Evolutionary conservation across 768 basidiomycete species (phyloP).

Genomic region (Xerocomellus chrysenteron): DNA sequence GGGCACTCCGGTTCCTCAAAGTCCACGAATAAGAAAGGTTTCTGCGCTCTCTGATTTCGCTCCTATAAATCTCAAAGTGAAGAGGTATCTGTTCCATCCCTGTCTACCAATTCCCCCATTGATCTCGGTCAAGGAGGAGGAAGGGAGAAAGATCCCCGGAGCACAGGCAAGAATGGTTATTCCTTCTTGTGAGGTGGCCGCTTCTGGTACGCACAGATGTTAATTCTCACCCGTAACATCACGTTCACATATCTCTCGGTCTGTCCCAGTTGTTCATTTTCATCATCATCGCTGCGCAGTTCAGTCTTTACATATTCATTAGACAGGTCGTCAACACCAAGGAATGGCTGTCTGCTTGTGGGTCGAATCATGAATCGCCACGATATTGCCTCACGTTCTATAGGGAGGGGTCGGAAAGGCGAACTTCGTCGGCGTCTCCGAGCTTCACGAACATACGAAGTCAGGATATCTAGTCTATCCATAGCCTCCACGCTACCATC

Average conservation of each 20-base stretch:
- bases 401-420: slow-evolving; percentile 87
- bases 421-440: slow-evolving; percentile 72
- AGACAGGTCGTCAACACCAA: slow-evolving; percentile 93
- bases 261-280: slow-evolving; percentile 73
- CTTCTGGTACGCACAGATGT: slow-evolving; percentile 55
- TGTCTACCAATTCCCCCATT: background rate
- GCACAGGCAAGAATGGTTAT: slow-evolving; percentile 70
- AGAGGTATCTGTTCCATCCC: slow-evolving; percentile 45
- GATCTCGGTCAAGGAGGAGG: slow-evolving; percentile 33
- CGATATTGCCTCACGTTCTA: background rate
- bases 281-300: slow-evolving; percentile 78
- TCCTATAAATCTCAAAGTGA: slow-evolving; percentile 83
- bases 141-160: slow-evolving; percentile 34
- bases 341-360: slow-evolving; percentile 91
- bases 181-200: slow-evolving; percentile 82
- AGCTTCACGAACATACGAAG: slow-evolving; percentile 71
- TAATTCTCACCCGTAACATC: background rate
- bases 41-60: slow-evolving; percentile 86
- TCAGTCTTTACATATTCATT: slow-evolving; percentile 82
- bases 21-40: slow-evolving; percentile 69
- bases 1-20: slow-evolving; percentile 25
- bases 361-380: slow-evolving; percentile 11
- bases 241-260: slow-evolving; percentile 4
- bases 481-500: background rate
- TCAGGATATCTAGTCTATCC: slow-evolving; percentile 25